Percentiles rank a stretch among this genome's conserved stretches.
Conservation (phyloP, 768 basidiomycete genomes). For the Termitomyces sp. region DNA sequence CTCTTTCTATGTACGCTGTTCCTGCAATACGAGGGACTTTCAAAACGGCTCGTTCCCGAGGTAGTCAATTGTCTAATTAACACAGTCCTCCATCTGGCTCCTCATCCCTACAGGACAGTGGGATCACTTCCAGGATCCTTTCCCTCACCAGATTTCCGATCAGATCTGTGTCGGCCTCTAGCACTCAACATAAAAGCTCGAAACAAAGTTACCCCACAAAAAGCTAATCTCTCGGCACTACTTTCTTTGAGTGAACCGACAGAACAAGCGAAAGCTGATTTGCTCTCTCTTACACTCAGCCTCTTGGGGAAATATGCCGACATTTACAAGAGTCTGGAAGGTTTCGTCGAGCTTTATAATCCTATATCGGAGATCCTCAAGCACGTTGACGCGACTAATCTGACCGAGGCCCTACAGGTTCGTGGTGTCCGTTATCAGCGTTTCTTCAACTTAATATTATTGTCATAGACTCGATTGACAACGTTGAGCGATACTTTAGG, state of each 20-base stretch:
- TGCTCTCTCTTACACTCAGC: conserved; percentile 58
- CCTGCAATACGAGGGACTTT: conserved; percentile 78
- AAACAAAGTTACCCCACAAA: conserved; percentile 33
- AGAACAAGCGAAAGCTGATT: conserved; percentile 71
- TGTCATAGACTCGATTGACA: conserved; percentile 41
- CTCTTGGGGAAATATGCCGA: conserved; percentile 69
- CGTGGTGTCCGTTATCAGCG: conserved; percentile 7
- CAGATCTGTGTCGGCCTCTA: conserved; percentile 37
- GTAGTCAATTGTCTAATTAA: conserved; percentile 79
- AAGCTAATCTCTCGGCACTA: conserved; percentile 46
- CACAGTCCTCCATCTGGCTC: conserved; percentile 68
- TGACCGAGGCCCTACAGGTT: conserved; percentile 59
- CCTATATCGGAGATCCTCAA: conserved; percentile 63
- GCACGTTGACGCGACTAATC: conserved; percentile 39
- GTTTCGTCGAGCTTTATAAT: conserved; percentile 81
- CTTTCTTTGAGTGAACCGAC: conserved; percentile 30
- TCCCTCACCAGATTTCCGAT: conserved; percentile 66
- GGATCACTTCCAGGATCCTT: conserved; percentile 63
- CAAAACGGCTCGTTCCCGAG: conserved; percentile 88
- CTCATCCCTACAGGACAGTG: conserved; percentile 46
- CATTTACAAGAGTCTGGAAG: conserved; percentile 72
- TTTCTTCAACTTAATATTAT: conserved; percentile 13
- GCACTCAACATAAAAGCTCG: conserved; percentile 40
- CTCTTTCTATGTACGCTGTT: conserved; percentile 86
- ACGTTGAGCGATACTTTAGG: conserved; percentile 46